These are phyloP conservation scores for Besnoitia besnoiti DNA, from an alignment of 169 alveolate genomes.

Conservation along the genomic window DNA sequence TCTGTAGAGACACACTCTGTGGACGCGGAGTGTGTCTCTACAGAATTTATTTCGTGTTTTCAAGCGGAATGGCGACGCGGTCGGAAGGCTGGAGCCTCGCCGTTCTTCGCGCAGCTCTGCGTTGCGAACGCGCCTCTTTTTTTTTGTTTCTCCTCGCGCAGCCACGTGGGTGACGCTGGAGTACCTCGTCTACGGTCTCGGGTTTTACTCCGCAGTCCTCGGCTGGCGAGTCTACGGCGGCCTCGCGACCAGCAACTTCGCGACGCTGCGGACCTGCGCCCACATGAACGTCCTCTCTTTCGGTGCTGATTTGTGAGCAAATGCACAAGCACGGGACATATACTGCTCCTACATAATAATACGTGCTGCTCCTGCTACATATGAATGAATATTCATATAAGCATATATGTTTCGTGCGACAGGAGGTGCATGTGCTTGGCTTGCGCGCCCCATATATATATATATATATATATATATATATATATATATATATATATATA, in stretches of 20 bases:
- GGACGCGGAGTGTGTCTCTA: too few species aligned
- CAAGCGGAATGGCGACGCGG: background rate
- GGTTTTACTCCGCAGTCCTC: conserved; percentile 23
- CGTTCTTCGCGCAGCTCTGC: too few species aligned
- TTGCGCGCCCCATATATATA: background rate
- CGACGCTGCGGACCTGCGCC: conserved; percentile 2
- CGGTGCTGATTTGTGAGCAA: conserved; percentile 15
- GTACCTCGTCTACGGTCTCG: conserved; percentile 23
- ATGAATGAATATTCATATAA: background rate
- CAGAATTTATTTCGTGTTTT: too few species aligned
- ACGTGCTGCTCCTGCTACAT: background rate
- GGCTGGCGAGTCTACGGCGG: conserved; percentile 51
- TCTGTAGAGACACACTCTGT: too few species aligned
- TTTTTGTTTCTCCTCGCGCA: background rate
- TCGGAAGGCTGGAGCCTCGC: background rate
- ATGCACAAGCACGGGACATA: too few species aligned
- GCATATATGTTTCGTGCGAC: background rate
- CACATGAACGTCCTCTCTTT: conserved; percentile 21
- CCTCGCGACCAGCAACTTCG: background rate
- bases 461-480: background rate
- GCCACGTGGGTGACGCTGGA: background rate
- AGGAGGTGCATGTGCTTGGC: background rate
- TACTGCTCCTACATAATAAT: too few species aligned
- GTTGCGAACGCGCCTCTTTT: background rate
- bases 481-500: too few species aligned